Conservation (phyloP, 2,329 filamentous ascomycete genomes). For the Xylaria sp. region DNA sequence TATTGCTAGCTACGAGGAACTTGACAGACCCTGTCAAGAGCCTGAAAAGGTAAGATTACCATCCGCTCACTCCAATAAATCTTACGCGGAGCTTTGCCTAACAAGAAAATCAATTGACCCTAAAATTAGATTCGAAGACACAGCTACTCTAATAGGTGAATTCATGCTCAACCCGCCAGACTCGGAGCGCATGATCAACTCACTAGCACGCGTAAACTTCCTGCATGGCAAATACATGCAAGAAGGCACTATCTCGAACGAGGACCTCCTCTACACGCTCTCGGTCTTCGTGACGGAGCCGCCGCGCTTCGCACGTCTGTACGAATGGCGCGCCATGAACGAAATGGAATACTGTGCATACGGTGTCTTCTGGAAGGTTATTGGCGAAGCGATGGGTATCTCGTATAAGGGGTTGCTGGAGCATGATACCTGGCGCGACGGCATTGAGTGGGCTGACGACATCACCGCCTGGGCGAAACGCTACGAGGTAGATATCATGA, state of each 20-base stretch:
- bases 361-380: constrained; percentile 75
- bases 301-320: constrained; percentile 68
- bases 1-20: constrained; percentile 48
- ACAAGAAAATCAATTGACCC: neutral
- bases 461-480: constrained; percentile 58
- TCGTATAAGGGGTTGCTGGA: constrained; percentile 55
- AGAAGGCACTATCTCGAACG: constrained; percentile 51
- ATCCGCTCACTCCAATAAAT: neutral
- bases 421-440: constrained; percentile 56
- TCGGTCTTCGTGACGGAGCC: constrained; percentile 74
- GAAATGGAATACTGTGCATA: constrained; percentile 75
- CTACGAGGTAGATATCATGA: constrained; percentile 71
- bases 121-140: constrained; percentile 48
- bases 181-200: constrained; percentile 50
- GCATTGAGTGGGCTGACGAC: constrained; percentile 63
- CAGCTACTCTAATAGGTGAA: constrained; percentile 47
- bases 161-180: constrained; percentile 50
- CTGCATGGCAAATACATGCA: constrained; percentile 51
- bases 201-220: constrained; percentile 54
- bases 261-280: constrained; percentile 53
- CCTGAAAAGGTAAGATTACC: constrained; percentile 45
- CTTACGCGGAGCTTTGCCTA: no score
- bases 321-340: constrained; percentile 76
- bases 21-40: constrained; percentile 48
- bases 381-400: constrained; percentile 77